These are phyloP conservation scores for Aspergillus pseudoglaucus DNA, from an alignment of 2,329 filamentous ascomycete species.

Conservation along the genomic window DNA sequence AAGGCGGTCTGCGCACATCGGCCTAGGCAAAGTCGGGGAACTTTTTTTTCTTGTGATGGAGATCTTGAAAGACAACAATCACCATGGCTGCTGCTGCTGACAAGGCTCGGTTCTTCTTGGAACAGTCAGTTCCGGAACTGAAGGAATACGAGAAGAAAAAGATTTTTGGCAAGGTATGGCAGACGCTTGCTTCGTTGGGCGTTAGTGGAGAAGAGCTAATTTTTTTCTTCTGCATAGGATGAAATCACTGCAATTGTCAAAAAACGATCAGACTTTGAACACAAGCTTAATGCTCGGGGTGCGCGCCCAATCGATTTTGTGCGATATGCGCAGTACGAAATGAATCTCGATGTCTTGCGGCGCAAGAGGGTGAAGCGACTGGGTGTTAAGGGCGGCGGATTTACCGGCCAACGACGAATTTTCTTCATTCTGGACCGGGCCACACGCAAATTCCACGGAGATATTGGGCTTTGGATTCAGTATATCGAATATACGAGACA, in stretches of 20 bases:
- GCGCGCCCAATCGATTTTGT: constrained; percentile 72
- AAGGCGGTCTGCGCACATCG: constrained; percentile 10
- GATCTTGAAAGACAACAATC: constrained; percentile 9
- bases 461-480: constrained; percentile 76
- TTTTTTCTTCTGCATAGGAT: constrained; percentile 49
- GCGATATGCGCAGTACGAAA: constrained; percentile 69
- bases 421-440: constrained; percentile 86
- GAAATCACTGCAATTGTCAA: constrained; percentile 84
- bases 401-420: constrained; percentile 72
- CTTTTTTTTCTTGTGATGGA: constrained; percentile 20
- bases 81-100: constrained; percentile 78
- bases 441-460: constrained; percentile 75
- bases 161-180: constrained; percentile 69
- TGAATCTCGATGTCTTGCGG: constrained; percentile 65
- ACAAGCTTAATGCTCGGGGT: constrained; percentile 77
- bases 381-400: constrained; percentile 64
- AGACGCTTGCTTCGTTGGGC: background rate
- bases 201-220: constrained; percentile 3
- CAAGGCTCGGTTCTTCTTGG: constrained; percentile 91
- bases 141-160: constrained; percentile 88
- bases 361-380: constrained; percentile 76
- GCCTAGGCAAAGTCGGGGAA: constrained; percentile 16
- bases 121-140: constrained; percentile 85
- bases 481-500: constrained; percentile 76
- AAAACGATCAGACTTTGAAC: constrained; percentile 89